Evolutionary conservation across 116 monocot species (phyloP).

Genomic region (Posidonia oceanica): DNA sequence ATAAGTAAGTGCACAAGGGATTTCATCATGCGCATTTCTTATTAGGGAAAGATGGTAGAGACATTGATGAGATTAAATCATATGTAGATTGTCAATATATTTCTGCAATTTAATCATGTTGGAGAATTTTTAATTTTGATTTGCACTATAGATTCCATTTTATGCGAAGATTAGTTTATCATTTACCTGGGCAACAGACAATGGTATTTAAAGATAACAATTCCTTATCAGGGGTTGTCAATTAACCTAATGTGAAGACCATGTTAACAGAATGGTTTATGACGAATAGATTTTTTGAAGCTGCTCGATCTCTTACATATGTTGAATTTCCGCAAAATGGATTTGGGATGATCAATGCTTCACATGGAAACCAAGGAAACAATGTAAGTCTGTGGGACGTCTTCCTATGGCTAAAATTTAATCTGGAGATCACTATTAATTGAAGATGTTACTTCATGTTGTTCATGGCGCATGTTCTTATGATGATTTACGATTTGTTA

Average conservation of each 20-base stretch:
- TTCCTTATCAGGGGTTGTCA: not conserved
- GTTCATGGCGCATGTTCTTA: not conserved
- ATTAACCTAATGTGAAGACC: not conserved
- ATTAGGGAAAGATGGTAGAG: not conserved
- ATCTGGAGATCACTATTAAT: not conserved
- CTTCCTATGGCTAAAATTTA: not conserved
- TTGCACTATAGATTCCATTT: not conserved
- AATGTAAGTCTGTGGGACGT: not conserved
- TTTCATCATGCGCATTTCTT: not conserved
- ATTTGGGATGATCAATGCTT: not conserved
- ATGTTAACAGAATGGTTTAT: no score
- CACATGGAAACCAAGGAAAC: no score
- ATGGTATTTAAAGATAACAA: no score
- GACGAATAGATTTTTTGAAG: no score
- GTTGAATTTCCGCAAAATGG: not conserved
- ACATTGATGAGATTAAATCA: no score
- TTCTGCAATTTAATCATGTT: not conserved
- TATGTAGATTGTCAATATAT: no score
- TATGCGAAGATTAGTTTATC: not conserved
- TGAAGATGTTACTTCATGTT: slow-evolving; percentile 1
- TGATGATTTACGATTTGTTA: not conserved
- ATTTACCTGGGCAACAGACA: not conserved
- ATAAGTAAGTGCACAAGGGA: no score
- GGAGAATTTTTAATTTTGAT: not conserved
- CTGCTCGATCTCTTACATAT: not conserved